Conservation (phyloP, 495 filamentous ascomycete species). For the Trichoderma gamsii region DNA sequence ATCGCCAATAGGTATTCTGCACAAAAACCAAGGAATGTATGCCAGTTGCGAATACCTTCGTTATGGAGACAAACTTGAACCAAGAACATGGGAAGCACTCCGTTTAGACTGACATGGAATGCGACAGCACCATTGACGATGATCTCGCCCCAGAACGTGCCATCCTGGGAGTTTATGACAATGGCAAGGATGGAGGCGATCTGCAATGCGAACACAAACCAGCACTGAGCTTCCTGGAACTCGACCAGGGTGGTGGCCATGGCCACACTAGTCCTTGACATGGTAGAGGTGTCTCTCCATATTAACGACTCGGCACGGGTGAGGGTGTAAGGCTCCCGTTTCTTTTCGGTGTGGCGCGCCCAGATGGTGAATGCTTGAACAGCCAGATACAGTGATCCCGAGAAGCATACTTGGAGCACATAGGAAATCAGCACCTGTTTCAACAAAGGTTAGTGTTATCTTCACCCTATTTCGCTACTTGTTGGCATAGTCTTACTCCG, state of each 20-base stretch:
- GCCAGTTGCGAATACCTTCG: constrained; percentile 14
- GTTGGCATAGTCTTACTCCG: neutral
- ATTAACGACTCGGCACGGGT: neutral
- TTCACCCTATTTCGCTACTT: neutral
- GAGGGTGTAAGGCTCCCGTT: neutral
- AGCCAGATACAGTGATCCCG: constrained; percentile 3
- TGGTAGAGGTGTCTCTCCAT: constrained; percentile 4
- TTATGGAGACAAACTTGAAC: constrained; percentile 15
- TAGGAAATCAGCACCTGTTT: constrained; percentile 11
- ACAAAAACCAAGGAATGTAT: constrained; percentile 13
- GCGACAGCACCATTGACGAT: constrained; percentile 15
- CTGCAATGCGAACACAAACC: constrained; percentile 15
- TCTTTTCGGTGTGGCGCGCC: constrained; percentile 8
- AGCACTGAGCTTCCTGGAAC: constrained; percentile 15
- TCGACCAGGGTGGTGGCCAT: constrained; percentile 16
- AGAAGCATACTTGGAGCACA: constrained; percentile 12
- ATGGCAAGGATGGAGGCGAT: constrained; percentile 16
- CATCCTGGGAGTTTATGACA: constrained; percentile 15
- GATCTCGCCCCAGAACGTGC: constrained; percentile 15
- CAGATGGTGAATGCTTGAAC: constrained; percentile 10
- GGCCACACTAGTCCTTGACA: constrained; percentile 11
- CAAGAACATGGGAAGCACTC: constrained; percentile 14
- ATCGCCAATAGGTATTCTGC: constrained; percentile 9
- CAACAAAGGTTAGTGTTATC: neutral
- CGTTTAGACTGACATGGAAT: constrained; percentile 15